Evolutionary conservation across 2,329 filamentous ascomycete species (phyloP).

Genomic region (Exophiala mesophila): DNA sequence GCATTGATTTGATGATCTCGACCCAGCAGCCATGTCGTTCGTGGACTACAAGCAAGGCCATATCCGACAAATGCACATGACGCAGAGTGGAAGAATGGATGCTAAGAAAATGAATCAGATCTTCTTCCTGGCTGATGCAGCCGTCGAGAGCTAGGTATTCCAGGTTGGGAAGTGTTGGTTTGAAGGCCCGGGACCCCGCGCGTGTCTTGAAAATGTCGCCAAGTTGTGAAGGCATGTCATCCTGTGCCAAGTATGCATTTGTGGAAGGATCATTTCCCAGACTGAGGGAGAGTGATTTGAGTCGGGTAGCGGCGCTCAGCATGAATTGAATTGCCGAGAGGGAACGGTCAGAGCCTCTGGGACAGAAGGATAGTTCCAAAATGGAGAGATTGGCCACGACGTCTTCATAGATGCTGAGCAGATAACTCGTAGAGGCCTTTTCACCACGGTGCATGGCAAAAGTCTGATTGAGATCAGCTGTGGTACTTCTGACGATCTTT

Average conservation of each 20-base stretch:
- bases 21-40: conserved; percentile 24
- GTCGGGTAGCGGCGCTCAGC: conserved; percentile 11
- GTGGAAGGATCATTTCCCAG: conserved; percentile 17
- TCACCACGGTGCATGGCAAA: conserved; percentile 11
- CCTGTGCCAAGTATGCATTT: conserved; percentile 13
- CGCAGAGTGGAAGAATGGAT: conserved; percentile 19
- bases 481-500: conserved; percentile 13
- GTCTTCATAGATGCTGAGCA: conserved; percentile 14
- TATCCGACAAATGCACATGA: conserved; percentile 17
- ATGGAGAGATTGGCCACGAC: conserved; percentile 11
- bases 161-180: conserved; percentile 14
- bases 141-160: conserved; percentile 15
- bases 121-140: conserved; percentile 20
- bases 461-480: conserved; percentile 12
- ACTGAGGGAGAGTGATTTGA: conserved; percentile 13
- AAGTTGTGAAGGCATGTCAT: conserved; percentile 18
- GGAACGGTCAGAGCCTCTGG: conserved; percentile 12
- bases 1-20: conserved; percentile 17
- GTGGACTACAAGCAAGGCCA: conserved; percentile 18
- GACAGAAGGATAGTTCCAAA: conserved; percentile 21
- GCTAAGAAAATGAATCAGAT: conserved; percentile 21
- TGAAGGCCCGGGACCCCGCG: conserved; percentile 13
- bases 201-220: conserved; percentile 13
- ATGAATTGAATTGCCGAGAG: conserved; percentile 12
- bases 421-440: conserved; percentile 9